phyloP scores from a whole-genome alignment of 2,329 filamentous ascomycete genomes.

The Emergomyces africanus region DNA sequence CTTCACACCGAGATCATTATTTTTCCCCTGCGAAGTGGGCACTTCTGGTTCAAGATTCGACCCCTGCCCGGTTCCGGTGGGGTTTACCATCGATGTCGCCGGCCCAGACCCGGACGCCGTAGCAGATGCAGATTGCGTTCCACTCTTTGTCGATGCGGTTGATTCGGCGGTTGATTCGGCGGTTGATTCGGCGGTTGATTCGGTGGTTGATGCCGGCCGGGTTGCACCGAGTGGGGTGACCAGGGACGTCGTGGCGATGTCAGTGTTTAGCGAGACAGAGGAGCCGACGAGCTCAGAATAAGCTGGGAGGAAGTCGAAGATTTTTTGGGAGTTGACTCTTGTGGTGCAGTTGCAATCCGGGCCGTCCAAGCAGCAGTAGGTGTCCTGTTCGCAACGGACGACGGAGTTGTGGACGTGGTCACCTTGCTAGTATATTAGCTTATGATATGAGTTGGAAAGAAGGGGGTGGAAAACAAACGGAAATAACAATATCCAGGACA shows the following conservation, averaged over 20 bases:
- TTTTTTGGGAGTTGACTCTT: background rate
- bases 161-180: background rate
- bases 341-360: conserved; percentile 2
- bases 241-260: background rate
- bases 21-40: background rate
- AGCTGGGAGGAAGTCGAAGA: background rate
- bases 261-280: background rate
- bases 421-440: background rate
- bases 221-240: conserved; percentile 1
- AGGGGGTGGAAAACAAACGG: background rate
- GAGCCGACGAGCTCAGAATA: conserved; percentile 1
- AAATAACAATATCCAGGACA: conserved; percentile 4
- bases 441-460: background rate
- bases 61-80: background rate
- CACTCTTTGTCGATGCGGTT: background rate
- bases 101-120: background rate
- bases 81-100: background rate
- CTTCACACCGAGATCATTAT: background rate
- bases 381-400: background rate
- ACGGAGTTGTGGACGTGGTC: conserved; percentile 4
- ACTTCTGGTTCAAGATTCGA: background rate
- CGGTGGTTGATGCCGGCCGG: background rate
- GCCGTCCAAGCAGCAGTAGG: conserved; percentile 3
- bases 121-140: background rate
- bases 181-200: background rate